Conservation (phyloP, 2,329 filamentous ascomycete genomes). For the Pseudocercospora fijiensis region DNA sequence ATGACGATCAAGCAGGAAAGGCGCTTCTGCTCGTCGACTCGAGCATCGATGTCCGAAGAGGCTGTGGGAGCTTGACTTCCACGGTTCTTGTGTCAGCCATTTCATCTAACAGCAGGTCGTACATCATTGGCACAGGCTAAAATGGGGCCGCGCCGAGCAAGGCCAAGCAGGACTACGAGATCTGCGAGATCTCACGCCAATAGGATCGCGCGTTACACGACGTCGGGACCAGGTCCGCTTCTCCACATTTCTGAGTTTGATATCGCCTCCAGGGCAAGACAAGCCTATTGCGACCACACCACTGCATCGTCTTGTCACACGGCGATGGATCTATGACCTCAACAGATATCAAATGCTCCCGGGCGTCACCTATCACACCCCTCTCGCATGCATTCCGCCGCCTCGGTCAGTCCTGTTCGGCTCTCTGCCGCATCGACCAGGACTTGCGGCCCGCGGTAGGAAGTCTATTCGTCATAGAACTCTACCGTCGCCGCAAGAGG, state of each 20-base stretch:
- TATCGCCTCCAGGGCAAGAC: not conserved
- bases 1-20: not conserved
- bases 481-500: not conserved
- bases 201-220: not conserved
- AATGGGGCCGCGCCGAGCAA: no score
- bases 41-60: not conserved
- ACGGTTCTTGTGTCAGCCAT: not conserved
- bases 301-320: not conserved
- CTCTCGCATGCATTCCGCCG: not conserved
- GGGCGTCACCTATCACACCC: not conserved
- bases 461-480: slow-evolving; percentile 11
- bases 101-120: not conserved
- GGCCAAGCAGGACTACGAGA: no score
- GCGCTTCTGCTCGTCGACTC: no score
- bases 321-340: not conserved
- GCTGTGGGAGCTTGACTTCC: not conserved
- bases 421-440: not conserved
- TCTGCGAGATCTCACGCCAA: no score
- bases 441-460: not conserved
- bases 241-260: not conserved
- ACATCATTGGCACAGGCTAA: not conserved
- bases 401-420: not conserved
- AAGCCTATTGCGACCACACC: not conserved
- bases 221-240: not conserved
- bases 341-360: not conserved